Evolutionary conservation across 768 basidiomycete genomes (phyloP), one percentile per base, ranked within the genome.

Genomic region (Hortiboletus campestris): DNA sequence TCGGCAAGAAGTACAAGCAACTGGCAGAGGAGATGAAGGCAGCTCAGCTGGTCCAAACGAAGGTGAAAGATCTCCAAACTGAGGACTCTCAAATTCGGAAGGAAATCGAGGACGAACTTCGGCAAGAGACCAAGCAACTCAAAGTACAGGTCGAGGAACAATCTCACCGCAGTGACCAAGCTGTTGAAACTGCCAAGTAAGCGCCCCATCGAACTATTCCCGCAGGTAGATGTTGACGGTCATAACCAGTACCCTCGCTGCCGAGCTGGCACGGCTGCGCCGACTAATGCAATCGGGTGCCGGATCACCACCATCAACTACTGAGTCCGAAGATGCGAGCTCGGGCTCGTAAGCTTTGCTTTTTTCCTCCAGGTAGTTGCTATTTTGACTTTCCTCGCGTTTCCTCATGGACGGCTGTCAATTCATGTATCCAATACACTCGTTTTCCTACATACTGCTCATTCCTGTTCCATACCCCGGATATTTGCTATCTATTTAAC

Each of bases 241-340:
- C 14, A 19, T 20, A 6, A 51, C 28, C 63, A 89, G 88, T 63
- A 72, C 74, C 32, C 69, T 91, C 31, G 74, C 86, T 6, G 74
- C 76, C 29, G 89, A 91, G 67, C 75, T 91, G 43, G 80, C 82
- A 46, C 78, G 88, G 54, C 72, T 92, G 65, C 78, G 86, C 65
- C 79, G 89, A 61, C 77, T 92, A 39, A 91, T 92, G 84, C 86
- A 82, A 64, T 72, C 74, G 39, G 78, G 81, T 62, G 74, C 77
- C 1, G 74, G 71, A 52, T 63, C 67, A 59, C 61, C 72, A 45
- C 50, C 65, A 35, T 53, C 58, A 22, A 45, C 50, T 38, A 55
- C 48, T 47, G 55, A 59, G 46, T 47, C 44, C 3, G 59, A 59
- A 46, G 57, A 45, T 41, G 31, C 51, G 52, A 55, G 53, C 52